Percentiles rank a stretch among this genome's conserved stretches.
phyloP scores from a whole-genome alignment of 306 rosid genomes.

The Quercus aquifolioides region DNA sequence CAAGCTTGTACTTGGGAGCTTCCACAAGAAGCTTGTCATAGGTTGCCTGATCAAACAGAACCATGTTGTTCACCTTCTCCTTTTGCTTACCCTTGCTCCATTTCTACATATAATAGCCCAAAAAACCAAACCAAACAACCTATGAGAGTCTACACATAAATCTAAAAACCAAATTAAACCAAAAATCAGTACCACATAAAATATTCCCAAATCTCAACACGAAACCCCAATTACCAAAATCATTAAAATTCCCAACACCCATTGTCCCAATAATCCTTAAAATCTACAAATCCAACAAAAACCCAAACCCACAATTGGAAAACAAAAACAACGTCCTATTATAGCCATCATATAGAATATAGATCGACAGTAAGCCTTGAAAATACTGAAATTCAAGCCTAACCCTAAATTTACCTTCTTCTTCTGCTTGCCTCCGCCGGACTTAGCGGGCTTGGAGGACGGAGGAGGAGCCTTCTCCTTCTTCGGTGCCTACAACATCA shows the following conservation, averaged over 20 bases:
- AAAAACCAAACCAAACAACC: neutral
- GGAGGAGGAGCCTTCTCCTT: constrained; percentile 35
- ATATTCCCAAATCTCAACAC: neutral
- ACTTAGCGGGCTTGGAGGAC: constrained; percentile 32
- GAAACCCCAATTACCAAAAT: neutral
- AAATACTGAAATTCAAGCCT: neutral
- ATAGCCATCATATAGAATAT: neutral
- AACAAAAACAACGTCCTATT: neutral
- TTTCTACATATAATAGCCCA: constrained; percentile 1
- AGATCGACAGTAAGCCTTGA: neutral
- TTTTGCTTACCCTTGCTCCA: constrained; percentile 32
- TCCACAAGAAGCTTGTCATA: constrained; percentile 26
- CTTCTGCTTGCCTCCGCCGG: constrained; percentile 36
- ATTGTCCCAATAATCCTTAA: neutral
- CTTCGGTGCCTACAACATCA: constrained; percentile 23
- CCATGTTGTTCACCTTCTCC: constrained; percentile 33
- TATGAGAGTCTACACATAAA: neutral
- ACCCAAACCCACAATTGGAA: neutral
- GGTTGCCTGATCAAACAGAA: constrained; percentile 23
- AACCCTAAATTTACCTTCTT: constrained; percentile 23
- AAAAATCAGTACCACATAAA: too few relatives aligned
- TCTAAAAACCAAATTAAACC: neutral
- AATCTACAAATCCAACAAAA: neutral
- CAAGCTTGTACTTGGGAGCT: constrained; percentile 26
- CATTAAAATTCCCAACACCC: neutral